These are phyloP conservation scores for Acrodontium crateriforme DNA, from an alignment of 2,329 filamentous ascomycete species.

Conservation along the genomic window DNA sequence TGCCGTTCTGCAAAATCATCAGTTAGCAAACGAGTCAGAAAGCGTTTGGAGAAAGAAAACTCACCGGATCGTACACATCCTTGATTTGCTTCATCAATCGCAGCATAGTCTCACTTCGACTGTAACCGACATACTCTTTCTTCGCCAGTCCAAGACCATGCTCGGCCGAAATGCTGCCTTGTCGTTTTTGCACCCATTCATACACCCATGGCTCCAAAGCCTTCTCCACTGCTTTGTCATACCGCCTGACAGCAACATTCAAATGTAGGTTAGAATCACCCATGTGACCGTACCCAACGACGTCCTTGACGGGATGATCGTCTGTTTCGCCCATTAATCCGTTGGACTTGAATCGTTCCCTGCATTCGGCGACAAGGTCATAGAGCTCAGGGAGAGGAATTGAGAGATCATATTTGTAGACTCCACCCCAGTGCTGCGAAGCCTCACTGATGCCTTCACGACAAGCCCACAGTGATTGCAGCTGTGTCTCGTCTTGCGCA, in stretches of 20 bases:
- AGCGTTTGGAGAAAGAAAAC: conserved; percentile 23
- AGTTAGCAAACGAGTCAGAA: conserved; percentile 1
- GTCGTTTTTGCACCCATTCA: conserved; percentile 81
- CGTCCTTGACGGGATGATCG: conserved; percentile 63
- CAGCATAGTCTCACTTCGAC: conserved; percentile 74
- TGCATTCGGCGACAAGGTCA: conserved; percentile 71
- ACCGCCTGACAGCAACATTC: conserved; percentile 71
- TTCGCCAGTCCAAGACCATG: conserved; percentile 90
- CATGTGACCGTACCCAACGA: conserved; percentile 98
- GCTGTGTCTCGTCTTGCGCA: conserved; percentile 86
- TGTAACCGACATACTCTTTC: conserved; percentile 91
- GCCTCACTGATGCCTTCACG: conserved; percentile 87
- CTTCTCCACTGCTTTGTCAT: conserved; percentile 77
- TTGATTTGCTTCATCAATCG: conserved; percentile 92
- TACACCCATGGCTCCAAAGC: conserved; percentile 89
- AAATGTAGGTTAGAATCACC: conserved; percentile 91
- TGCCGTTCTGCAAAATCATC: conserved; percentile 57
- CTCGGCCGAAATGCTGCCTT: conserved; percentile 91
- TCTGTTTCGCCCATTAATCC: conserved; percentile 63
- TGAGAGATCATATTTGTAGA: conserved; percentile 97
- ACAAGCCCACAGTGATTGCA: conserved; percentile 75
- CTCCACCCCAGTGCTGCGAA: conserved; percentile 78
- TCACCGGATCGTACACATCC: conserved; percentile 82
- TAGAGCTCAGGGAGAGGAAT: conserved; percentile 85
- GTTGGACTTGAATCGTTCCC: conserved; percentile 54